Conservation (phyloP, 352 stramenopile genomes). For the Peronospora destructor region DNA sequence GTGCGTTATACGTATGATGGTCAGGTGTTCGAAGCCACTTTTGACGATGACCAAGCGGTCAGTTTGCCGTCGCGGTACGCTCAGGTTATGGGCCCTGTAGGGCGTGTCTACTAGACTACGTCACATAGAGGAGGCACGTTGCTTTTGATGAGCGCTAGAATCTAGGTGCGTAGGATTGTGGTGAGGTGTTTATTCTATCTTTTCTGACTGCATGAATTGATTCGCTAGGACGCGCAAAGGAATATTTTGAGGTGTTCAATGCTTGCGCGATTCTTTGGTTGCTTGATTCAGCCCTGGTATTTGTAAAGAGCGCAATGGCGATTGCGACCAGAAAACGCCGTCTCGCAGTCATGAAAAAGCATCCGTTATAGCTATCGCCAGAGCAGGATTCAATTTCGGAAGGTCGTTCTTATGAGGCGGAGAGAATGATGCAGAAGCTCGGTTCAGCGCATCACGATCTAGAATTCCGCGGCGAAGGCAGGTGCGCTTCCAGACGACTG, state of each 20-base stretch:
- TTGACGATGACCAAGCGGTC: constrained; percentile 65
- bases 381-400: not conserved
- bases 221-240: constrained; percentile 42
- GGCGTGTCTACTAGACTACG: constrained; percentile 49
- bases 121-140: constrained; percentile 10
- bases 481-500: not conserved
- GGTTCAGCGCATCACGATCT: constrained; percentile 25
- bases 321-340: constrained; percentile 54
- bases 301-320: constrained; percentile 36
- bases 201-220: constrained; percentile 38
- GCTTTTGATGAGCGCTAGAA: constrained; percentile 8
- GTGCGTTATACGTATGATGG: constrained; percentile 69
- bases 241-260: constrained; percentile 9
- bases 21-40: constrained; percentile 76
- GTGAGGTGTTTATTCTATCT: constrained; percentile 20
- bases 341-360: constrained; percentile 45
- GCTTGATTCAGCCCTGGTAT: constrained; percentile 24
- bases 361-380: constrained; percentile 21
- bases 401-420: constrained; percentile 14
- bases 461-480: constrained; percentile 23
- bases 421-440: constrained; percentile 14
- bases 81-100: constrained; percentile 56
- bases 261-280: constrained; percentile 5
- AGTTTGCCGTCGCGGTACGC: constrained; percentile 66
- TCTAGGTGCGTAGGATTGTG: constrained; percentile 12